phyloP scores from a whole-genome alignment of 495 filamentous ascomycete species.

The Aspergillus baeticus region DNA sequence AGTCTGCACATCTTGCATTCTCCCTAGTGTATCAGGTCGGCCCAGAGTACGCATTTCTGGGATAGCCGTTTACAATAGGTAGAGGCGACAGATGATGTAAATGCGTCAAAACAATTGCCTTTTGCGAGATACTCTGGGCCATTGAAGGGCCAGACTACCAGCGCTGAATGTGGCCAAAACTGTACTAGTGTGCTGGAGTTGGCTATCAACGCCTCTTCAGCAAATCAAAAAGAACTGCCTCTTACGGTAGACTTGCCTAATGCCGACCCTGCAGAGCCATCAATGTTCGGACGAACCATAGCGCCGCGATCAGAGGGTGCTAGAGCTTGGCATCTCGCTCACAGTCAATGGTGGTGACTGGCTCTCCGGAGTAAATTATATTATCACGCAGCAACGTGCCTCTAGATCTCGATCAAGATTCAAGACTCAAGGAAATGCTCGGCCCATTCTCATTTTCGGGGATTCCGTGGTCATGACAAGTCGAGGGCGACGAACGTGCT shows the following conservation, averaged over 20 bases:
- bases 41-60: slow-evolving; percentile 5
- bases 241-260: not conserved
- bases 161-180: slow-evolving; percentile 6
- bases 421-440: not conserved
- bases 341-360: not conserved
- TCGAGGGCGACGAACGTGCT: not conserved
- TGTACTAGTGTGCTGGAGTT: not conserved
- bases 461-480: slow-evolving; percentile 6
- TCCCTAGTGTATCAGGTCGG: not conserved
- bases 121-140: slow-evolving; percentile 1
- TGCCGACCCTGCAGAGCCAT: slow-evolving; percentile 9
- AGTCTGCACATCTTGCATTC: not conserved
- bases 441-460: not conserved
- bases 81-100: not conserved
- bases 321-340: slow-evolving; percentile 2
- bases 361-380: slow-evolving; percentile 5
- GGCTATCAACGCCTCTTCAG: not conserved
- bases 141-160: not conserved
- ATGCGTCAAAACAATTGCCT: not conserved
- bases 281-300: slow-evolving; percentile 15
- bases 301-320: not conserved
- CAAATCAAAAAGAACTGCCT: slow-evolving; percentile 1
- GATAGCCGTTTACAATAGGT: not conserved
- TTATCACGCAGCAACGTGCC: not conserved
- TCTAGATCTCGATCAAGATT: too few relatives aligned